Base-by-base conservation (phyloP, 495 filamentous ascomycete genomes). In the Penicillium subrubescens region DNA sequence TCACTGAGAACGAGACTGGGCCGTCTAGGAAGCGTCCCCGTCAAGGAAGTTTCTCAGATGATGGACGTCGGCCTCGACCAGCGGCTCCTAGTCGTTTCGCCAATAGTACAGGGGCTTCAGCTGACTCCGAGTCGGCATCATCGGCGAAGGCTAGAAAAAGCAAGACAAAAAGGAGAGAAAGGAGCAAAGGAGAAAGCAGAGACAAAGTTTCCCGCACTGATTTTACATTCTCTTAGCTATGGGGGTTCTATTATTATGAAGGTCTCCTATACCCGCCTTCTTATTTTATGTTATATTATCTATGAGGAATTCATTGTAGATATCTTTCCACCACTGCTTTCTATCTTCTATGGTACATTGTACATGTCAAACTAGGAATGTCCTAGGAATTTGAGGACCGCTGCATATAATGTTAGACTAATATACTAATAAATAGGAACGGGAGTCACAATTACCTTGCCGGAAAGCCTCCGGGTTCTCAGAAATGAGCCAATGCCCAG, bases 401-500 rank as follows among this genome's bases (percentile, higher is more conserved):
- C 79, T 82, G 65, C 43, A 61, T 2, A 21, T 14, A 57, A 8
- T 37, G 62, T 77, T 44, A 73, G 67, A 19, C 17, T 31, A 23
- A 21, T 19, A 27, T 12, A 55, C 17, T 3, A 51, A 33, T n/a
- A 34, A 14, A 27, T 37, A 57, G 35, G 48, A 59, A 37, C 29
- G 59, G 41, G 50, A 57, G 3, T 19, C 31, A 39, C 33, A 37
- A 86, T 75, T 75, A 96, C 92, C 90, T 82, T 87, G 80, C 71
- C 90, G 83, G 71, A 99, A 99, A 3, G 80, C 89, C 73, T 95
- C 90, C 0, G 95, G 95, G 61, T 93, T 91, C 81, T 98, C 94
- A 11, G 91, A 92, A 67, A 96, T 94, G 0, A 99, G 80, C 95
- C 95, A 98, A 72, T 99, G 95, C 0, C 95, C 95, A 6, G 89